Percentiles rank a stretch among this genome's conserved stretches.
Evolutionary conservation across 2,329 filamentous ascomycete genomes (phyloP).

Genomic region (Colletotrichum tropicicola): DNA sequence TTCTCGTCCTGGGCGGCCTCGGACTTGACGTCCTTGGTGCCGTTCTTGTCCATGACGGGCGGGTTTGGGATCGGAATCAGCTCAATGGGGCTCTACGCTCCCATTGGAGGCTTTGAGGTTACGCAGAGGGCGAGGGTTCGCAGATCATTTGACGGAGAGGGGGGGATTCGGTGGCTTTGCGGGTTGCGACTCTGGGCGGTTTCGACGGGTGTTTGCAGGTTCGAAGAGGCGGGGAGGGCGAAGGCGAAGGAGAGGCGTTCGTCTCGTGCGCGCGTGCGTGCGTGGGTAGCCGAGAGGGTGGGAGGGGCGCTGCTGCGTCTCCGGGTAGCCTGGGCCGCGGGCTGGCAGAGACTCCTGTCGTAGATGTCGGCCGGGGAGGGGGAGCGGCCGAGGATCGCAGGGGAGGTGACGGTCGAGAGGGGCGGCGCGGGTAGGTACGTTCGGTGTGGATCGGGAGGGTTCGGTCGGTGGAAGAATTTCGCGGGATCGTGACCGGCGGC

Average conservation of each 20-base stretch:
- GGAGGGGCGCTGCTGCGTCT: neutral
- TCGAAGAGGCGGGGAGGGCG: neutral
- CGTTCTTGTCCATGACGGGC: constrained; percentile 43
- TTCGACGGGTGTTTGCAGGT: constrained; percentile 4
- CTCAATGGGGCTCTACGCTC: constrained; percentile 42
- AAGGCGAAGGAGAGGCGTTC: neutral
- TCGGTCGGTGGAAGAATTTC: neutral
- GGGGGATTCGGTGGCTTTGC: neutral
- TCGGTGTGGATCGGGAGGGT: neutral
- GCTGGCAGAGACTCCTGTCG: too few species aligned
- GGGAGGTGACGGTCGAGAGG: neutral
- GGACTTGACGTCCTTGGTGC: constrained; percentile 48
- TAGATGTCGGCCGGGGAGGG: too few species aligned
- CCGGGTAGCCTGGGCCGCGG: neutral
- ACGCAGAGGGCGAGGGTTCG: constrained; percentile 53
- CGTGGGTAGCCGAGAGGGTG: neutral
- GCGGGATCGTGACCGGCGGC: neutral
- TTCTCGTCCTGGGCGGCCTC: constrained; percentile 44
- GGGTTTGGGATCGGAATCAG: constrained; percentile 35
- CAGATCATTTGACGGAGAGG: constrained; percentile 38
- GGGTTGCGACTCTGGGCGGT: neutral
- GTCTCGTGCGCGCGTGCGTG: neutral
- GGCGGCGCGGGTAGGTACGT: neutral
- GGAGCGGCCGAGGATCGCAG: neutral
- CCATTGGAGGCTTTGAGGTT: constrained; percentile 54